Evolutionary conservation across 257 asterid species (phyloP).

Genomic region (Fraxinus americana): DNA sequence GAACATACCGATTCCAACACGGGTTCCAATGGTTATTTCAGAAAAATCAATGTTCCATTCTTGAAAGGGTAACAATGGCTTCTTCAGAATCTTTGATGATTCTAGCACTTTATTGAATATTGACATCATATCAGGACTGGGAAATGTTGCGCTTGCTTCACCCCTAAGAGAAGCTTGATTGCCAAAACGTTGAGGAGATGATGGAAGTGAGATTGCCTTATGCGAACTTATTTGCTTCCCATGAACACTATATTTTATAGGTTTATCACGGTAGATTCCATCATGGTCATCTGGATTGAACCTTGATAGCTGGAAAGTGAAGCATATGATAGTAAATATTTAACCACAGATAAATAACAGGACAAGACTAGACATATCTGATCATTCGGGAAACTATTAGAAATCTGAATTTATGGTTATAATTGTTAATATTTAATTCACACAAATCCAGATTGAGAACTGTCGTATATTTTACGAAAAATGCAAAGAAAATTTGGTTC

Average conservation of each 20-base stretch:
- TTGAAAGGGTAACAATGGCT: constrained; percentile 74
- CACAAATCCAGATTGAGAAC: background rate
- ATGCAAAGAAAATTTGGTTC: constrained; percentile 13
- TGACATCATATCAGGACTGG: constrained; percentile 54
- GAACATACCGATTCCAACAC: constrained; percentile 87
- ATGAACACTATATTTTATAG: constrained; percentile 42
- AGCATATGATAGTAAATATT: constrained; percentile 18
- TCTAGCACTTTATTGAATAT: constrained; percentile 67
- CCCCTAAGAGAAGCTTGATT: constrained; percentile 51
- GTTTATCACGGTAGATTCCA: constrained; percentile 47
- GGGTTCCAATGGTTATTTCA: constrained; percentile 76
- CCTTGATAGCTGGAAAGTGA: constrained; percentile 60
- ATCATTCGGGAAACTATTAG: constrained; percentile 33
- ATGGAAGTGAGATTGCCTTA: constrained; percentile 79
- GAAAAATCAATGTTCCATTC: constrained; percentile 93
- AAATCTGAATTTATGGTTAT: constrained; percentile 2
- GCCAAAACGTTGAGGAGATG: constrained; percentile 69
- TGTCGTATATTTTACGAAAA: constrained; percentile 1
- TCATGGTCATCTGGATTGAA: constrained; percentile 60
- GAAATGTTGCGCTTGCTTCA: constrained; percentile 41
- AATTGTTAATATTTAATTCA: background rate
- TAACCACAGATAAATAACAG: background rate
- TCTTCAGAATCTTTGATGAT: constrained; percentile 69
- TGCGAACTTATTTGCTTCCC: constrained; percentile 33
- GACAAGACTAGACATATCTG: constrained; percentile 29